Conservation (phyloP, 768 basidiomycete genomes). For the Phanerochaete carnosa region DNA sequence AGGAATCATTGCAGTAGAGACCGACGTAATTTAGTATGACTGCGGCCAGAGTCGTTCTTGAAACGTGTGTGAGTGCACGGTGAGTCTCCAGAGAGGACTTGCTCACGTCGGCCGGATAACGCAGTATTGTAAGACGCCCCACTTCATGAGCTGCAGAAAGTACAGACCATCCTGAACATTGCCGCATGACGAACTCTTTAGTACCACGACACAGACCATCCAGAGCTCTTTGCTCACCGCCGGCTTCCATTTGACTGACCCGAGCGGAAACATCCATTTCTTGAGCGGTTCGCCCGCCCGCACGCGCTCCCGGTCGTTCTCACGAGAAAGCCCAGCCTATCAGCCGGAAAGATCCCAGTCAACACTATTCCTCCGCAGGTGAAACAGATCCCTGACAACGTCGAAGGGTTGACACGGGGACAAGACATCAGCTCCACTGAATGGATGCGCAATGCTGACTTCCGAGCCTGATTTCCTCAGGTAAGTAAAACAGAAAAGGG, state of each 20-base stretch:
- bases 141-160: slow-evolving; percentile 73
- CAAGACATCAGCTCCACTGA: background rate
- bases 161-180: slow-evolving; percentile 53
- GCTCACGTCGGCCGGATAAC: slow-evolving; percentile 57
- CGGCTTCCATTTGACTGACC: slow-evolving; percentile 61
- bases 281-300: slow-evolving; percentile 42
- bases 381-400: background rate
- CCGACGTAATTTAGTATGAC: slow-evolving; percentile 61
- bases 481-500: background rate
- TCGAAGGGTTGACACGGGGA: background rate
- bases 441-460: background rate
- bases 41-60: slow-evolving; percentile 55
- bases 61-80: background rate
- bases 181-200: background rate
- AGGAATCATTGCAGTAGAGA: slow-evolving; percentile 72
- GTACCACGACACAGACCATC: background rate
- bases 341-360: background rate
- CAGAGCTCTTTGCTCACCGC: slow-evolving; percentile 33
- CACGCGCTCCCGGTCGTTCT: slow-evolving; percentile 42
- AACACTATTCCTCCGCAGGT: background rate
- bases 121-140: slow-evolving; percentile 73
- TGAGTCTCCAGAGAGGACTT: background rate
- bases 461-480: background rate
- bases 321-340: slow-evolving; percentile 49
- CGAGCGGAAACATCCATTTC: slow-evolving; percentile 71